phyloP scores from a whole-genome alignment of 805 yeast genomes.

The Ogataea zsoltii region DNA sequence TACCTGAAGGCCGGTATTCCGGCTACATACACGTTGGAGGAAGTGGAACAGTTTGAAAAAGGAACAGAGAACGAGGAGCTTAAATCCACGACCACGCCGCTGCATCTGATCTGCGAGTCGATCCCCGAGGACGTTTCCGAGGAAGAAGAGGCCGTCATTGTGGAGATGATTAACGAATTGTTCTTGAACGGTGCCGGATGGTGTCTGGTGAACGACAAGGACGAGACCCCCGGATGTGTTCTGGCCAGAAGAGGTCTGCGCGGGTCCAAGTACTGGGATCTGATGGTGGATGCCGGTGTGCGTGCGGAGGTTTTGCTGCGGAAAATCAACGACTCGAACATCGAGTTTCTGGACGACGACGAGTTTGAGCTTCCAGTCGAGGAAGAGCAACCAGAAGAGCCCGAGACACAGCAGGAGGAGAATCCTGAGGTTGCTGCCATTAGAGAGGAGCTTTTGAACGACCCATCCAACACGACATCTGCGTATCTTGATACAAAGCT shows the following conservation, averaged over 20 bases:
- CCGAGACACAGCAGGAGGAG: conserved; percentile 22
- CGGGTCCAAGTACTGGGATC: conserved; percentile 41
- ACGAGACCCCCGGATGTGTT: conserved; percentile 85
- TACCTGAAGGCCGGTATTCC: conserved; percentile 69
- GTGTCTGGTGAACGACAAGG: conserved; percentile 71
- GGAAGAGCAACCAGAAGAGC: neutral
- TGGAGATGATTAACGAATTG: conserved; percentile 59
- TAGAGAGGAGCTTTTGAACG: conserved; percentile 32
- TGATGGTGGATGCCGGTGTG: conserved; percentile 81
- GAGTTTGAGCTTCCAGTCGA: conserved; percentile 16
- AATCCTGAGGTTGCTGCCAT: conserved; percentile 15
- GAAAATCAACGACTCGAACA: conserved; percentile 60
- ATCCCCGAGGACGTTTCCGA: conserved; percentile 41
- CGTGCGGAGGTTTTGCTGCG: conserved; percentile 82
- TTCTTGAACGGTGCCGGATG: conserved; percentile 92
- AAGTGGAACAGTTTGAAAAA: conserved; percentile 58
- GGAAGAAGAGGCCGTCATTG: conserved; percentile 47
- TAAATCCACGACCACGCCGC: conserved; percentile 69
- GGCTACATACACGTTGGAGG: conserved; percentile 80
- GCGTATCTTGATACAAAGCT: conserved; percentile 67
- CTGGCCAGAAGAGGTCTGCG: conserved; percentile 52
- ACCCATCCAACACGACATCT: conserved; percentile 65
- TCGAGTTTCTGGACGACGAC: conserved; percentile 58
- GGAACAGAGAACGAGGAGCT: conserved; percentile 38
- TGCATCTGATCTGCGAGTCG: conserved; percentile 65